Conservation (phyloP, 1,284 basidiomycete species). For the Ceratobasidium papillatum region DNA sequence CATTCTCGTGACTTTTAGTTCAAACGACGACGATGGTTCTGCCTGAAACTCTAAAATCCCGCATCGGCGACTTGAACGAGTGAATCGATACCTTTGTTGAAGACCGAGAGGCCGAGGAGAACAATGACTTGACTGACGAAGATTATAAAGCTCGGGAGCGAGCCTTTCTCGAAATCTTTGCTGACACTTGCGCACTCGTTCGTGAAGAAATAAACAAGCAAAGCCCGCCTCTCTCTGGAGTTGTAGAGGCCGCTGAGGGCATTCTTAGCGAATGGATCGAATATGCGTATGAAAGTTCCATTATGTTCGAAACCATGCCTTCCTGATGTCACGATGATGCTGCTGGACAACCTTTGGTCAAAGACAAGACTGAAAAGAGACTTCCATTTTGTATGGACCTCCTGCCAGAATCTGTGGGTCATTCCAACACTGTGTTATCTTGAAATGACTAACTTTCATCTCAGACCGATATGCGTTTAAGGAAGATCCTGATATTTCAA, state of each 20-base stretch:
- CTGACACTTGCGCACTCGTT: conserved; percentile 21
- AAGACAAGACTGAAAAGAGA: neutral
- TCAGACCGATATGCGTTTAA: conserved; percentile 33
- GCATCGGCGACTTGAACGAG: neutral
- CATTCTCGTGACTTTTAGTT: too few relatives aligned
- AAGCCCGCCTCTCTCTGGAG: neutral
- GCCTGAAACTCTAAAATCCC: neutral
- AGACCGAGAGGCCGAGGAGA: too few relatives aligned
- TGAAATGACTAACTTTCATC: neutral
- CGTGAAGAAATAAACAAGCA: neutral
- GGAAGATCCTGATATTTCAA: conserved; percentile 10
- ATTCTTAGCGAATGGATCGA: neutral
- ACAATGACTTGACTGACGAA: too few relatives aligned
- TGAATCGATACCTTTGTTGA: neutral
- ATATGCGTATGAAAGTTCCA: neutral
- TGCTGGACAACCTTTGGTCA: neutral
- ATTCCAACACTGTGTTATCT: neutral
- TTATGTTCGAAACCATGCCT: conserved; percentile 27
- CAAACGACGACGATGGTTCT: conserved; percentile 1
- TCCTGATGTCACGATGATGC: conserved; percentile 20
- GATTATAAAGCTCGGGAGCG: too few relatives aligned
- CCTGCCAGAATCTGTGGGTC: conserved; percentile 7
- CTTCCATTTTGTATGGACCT: neutral
- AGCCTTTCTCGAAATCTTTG: neutral
- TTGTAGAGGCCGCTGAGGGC: neutral